Conservation (phyloP, 768 basidiomycete genomes). For the Neoboletus brunneissimus region DNA sequence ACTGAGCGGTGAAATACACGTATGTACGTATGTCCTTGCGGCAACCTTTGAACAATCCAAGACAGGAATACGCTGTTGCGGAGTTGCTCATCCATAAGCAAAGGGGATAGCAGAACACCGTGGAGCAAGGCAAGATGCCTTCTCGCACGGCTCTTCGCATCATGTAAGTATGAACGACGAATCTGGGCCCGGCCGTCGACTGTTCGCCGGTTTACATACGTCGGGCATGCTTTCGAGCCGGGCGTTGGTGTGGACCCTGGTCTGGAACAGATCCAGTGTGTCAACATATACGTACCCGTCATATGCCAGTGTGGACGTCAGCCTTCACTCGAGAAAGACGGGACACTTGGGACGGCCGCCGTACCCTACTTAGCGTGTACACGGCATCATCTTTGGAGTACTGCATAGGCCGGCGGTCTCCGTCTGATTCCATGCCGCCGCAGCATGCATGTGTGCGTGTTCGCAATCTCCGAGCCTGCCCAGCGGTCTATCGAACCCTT, state of each 20-base stretch:
- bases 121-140: neutral
- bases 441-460: neutral
- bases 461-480: neutral
- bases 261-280: neutral
- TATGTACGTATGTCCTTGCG: neutral
- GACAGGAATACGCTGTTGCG: neutral
- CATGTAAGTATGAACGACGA: neutral
- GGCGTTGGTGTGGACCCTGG: neutral
- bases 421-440: neutral
- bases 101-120: neutral
- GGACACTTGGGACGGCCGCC: neutral
- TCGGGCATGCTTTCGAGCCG: no score
- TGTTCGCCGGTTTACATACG: neutral
- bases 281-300: neutral
- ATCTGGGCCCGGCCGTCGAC: neutral
- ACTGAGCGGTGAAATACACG: neutral
- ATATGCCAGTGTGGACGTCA: neutral
- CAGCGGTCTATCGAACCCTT: neutral
- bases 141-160: neutral
- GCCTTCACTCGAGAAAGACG: neutral
- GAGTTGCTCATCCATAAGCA: neutral
- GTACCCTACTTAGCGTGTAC: neutral
- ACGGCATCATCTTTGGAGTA: neutral
- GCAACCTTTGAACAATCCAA: neutral
- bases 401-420: neutral